Base-by-base conservation (phyloP, 1,284 basidiomycete genomes). In the Leccinum pachyderme region DNA sequence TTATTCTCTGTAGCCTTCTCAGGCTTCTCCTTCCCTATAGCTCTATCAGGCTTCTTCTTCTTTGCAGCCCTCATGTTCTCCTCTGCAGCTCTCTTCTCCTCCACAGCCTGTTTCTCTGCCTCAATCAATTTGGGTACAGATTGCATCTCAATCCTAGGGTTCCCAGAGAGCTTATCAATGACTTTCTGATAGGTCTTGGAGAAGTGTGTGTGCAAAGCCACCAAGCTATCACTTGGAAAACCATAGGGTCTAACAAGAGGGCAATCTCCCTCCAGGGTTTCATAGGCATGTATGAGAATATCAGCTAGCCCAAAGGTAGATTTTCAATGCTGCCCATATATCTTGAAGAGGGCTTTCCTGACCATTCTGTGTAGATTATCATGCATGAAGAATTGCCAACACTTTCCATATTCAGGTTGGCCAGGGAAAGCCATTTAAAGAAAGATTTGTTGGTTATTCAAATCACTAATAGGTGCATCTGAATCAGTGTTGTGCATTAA, bases 381-480 rank as follows among this genome's bases (percentile, higher is more conserved):
- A 18, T n/a, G 1, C 18, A 18, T 18, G 18, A 18, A 18, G 18
- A 18, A 18, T 18, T 18, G 18, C 18, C 18, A 18, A 18, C 18
- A 18, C 18, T 18, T 18, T 7, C 4, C 5, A 8, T 8, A 4
- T 11, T 9, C 15, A n/a, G 8, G 12, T 35, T 4, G 33, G 12
- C 33, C 33, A 35, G 33, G 7, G 33, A 35, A 35, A n/a, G 8
- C 33, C 12, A 8, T 8, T 35, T 37, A 8, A n/a, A 37, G 35
- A 9, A n/a, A 37, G n/a, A 11, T 5, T 37, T 18, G 35, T n/a
- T 37, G 35, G 8, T 5, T 5, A 18, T n/a, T 4, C 35, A 37
- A n/a, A n/a, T 37, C n/a, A 0, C 3, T 0, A n/a, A n/a, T 5
- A 9, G 35, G 35, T 37, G n/a, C n/a, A 18, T 37, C 0, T 3